Evolutionary conservation across 176 grass and related monocot genomes (phyloP).

Genomic region (Olyra latifolia): DNA sequence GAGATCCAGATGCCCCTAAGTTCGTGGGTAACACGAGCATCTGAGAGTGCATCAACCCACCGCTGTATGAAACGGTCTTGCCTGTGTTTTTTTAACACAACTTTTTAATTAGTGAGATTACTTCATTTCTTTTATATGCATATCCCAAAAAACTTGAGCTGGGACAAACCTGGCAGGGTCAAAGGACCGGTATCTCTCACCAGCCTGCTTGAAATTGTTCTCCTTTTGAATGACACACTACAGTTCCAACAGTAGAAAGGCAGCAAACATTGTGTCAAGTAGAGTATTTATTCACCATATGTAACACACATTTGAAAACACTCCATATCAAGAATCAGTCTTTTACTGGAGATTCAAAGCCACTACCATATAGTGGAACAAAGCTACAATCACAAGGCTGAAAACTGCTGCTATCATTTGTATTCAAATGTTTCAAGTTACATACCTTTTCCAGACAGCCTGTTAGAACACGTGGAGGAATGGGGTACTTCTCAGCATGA

Average conservation of each 20-base stretch:
- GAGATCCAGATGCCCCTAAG: slow-evolving; percentile 70
- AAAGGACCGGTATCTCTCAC: slow-evolving; percentile 80
- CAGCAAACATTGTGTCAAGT: background rate
- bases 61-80: slow-evolving; percentile 79
- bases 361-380: background rate
- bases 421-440: background rate
- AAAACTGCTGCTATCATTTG: background rate
- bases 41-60: slow-evolving; percentile 65
- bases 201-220: slow-evolving; percentile 91
- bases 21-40: slow-evolving; percentile 69
- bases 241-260: slow-evolving; percentile 7
- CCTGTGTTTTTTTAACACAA: slow-evolving; percentile 35
- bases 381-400: background rate
- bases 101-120: slow-evolving; percentile 8
- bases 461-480: slow-evolving; percentile 54
- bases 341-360: background rate
- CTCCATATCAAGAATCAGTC: background rate
- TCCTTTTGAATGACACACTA: slow-evolving; percentile 82
- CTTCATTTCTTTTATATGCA: background rate
- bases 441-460: slow-evolving; percentile 78
- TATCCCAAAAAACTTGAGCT: background rate
- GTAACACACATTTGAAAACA: background rate
- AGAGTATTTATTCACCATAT: background rate
- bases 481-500: slow-evolving; percentile 69
- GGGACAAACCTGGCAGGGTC: slow-evolving; percentile 61